These are phyloP conservation scores for Beauveria asiatica DNA, from an alignment of 2,329 filamentous ascomycete species.

Conservation along the genomic window DNA sequence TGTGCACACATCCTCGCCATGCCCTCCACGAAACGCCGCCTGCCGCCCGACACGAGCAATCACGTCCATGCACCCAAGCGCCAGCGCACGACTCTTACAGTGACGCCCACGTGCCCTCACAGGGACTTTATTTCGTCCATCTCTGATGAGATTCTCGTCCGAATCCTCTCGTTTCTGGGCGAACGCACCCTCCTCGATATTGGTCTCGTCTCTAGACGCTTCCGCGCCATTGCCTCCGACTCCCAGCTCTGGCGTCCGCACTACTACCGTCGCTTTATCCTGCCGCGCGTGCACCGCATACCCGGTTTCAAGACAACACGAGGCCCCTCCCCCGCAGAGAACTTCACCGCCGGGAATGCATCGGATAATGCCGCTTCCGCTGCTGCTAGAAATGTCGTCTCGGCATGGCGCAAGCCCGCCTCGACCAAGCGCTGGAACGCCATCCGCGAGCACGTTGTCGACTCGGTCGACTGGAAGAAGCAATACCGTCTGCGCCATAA, in stretches of 20 bases:
- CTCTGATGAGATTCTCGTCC: constrained; percentile 81
- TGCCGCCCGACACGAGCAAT: background rate
- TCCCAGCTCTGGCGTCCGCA: constrained; percentile 84
- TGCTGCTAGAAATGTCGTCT: constrained; percentile 18
- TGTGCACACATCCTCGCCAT: background rate
- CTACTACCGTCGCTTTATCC: constrained; percentile 82
- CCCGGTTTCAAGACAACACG: constrained; percentile 48
- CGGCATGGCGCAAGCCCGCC: constrained; percentile 32
- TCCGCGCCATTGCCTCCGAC: constrained; percentile 65
- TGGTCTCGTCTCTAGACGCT: constrained; percentile 62
- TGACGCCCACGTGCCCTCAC: background rate
- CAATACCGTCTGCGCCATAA: constrained; percentile 86
- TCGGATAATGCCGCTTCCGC: too few relatives aligned
- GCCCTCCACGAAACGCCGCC: background rate
- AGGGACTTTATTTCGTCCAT: constrained; percentile 60
- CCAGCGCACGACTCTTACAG: background rate
- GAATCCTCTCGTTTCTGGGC: constrained; percentile 71
- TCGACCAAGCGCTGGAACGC: constrained; percentile 5
- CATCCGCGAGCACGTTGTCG: constrained; percentile 4
- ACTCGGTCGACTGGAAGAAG: constrained; percentile 69
- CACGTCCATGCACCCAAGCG: background rate
- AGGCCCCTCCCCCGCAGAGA: constrained; percentile 20
- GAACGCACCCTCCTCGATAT: constrained; percentile 57
- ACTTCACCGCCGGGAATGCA: constrained; percentile 22
- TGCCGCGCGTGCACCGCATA: constrained; percentile 68